A percentile compares a stretch with the other conserved stretches of the same genome.
Evolutionary conservation across 2,329 filamentous ascomycete species (phyloP).

Genomic region (Diaporthe citriasiana): DNA sequence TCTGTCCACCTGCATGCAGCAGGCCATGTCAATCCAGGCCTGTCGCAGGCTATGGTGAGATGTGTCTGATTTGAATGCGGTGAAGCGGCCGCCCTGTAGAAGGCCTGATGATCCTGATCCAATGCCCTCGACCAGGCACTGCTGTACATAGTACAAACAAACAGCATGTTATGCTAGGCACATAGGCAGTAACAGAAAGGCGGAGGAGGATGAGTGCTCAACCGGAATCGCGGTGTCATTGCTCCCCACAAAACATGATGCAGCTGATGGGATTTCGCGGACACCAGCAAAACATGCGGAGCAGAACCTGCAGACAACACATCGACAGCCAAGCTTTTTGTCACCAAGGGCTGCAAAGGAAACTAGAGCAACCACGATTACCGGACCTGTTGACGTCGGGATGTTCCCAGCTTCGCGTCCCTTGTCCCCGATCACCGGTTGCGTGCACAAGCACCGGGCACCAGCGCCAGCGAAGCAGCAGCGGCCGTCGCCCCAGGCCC

Average conservation of each 20-base stretch:
- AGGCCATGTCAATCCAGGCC: conserved; percentile 16
- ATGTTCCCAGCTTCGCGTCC: background rate
- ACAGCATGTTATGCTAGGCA: background rate
- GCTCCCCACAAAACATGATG: conserved; percentile 13
- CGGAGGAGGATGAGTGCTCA: conserved; percentile 6
- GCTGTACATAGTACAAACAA: background rate
- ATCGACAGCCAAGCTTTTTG: conserved; percentile 28
- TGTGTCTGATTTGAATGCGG: conserved; percentile 22
- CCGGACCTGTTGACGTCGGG: conserved; percentile 4
- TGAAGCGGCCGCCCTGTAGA: conserved; percentile 24
- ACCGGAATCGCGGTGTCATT: conserved; percentile 8
- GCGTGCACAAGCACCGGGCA: background rate
- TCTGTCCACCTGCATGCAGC: background rate
- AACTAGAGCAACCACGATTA: background rate
- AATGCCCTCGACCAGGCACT: background rate
- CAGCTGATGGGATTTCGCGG: conserved; percentile 9
- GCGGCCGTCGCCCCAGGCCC: conserved; percentile 24
- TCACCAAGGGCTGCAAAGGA: conserved; percentile 8
- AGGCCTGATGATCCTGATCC: background rate
- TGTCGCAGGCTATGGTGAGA: conserved; percentile 17
- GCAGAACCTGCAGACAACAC: conserved; percentile 27
- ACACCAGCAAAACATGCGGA: conserved; percentile 16
- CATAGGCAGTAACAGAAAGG: background rate
- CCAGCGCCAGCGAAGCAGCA: background rate
- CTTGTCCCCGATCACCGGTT: background rate